A percentile compares a stretch with the other conserved stretches of the same genome.
Evolutionary conservation across 1,284 basidiomycete species (phyloP).

Genomic region (Anthracocystis panici-leucophaei): DNA sequence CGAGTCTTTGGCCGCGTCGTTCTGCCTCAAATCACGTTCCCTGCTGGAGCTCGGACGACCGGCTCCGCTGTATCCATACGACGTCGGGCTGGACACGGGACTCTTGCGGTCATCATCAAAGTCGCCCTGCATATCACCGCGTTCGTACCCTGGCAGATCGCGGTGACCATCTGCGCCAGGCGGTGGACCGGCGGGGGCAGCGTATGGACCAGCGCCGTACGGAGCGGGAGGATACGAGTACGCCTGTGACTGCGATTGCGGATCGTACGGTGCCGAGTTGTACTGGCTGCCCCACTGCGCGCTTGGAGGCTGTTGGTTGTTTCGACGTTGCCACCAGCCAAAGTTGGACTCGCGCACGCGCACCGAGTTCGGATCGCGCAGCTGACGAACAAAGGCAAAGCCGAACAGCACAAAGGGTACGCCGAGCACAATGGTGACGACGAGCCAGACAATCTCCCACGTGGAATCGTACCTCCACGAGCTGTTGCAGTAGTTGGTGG

Average conservation of each 20-base stretch:
- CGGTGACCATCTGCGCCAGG: constrained; percentile 22
- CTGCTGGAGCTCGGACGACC: constrained; percentile 34
- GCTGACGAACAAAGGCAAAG: constrained; percentile 59
- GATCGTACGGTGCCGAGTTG: constrained; percentile 40
- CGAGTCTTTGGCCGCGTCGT: constrained; percentile 44
- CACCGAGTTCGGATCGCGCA: constrained; percentile 51
- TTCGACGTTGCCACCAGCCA: constrained; percentile 37
- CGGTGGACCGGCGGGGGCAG: constrained; percentile 34
- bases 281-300: constrained; percentile 30
- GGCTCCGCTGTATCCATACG: constrained; percentile 24
- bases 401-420: constrained; percentile 56
- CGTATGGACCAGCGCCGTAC: constrained; percentile 33
- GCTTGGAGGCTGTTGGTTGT: constrained; percentile 38
- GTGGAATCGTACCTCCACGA: constrained; percentile 48
- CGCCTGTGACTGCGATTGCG: constrained; percentile 39
- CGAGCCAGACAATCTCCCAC: constrained; percentile 58
- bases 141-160: constrained; percentile 47
- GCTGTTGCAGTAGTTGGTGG: constrained; percentile 47
- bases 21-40: constrained; percentile 35
- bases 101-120: constrained; percentile 51
- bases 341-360: constrained; percentile 30
- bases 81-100: constrained; percentile 27
- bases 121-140: constrained; percentile 39
- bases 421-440: constrained; percentile 52
- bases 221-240: constrained; percentile 49